Evolutionary conservation across 2,329 filamentous ascomycete genomes (phyloP).

Genomic region (Daldinia sp.): DNA sequence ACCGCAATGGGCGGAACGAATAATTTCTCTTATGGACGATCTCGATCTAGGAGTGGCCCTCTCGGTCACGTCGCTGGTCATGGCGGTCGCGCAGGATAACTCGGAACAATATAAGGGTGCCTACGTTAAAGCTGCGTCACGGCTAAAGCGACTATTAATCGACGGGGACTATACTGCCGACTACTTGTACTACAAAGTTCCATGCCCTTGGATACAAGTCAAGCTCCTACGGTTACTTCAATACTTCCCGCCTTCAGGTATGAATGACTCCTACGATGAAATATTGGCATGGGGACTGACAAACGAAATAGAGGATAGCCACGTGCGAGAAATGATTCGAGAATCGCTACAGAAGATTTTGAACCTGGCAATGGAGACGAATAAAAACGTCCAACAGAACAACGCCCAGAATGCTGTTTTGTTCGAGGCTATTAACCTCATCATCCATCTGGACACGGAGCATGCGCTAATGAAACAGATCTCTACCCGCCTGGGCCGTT

Average conservation of each 20-base stretch:
- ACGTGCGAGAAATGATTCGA: constrained; percentile 89
- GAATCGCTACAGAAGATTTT: constrained; percentile 91
- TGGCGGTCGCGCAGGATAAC: constrained; percentile 92
- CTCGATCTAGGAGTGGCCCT: constrained; percentile 91
- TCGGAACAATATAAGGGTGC: constrained; percentile 93
- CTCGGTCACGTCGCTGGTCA: constrained; percentile 94
- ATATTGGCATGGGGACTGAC: constrained; percentile 37
- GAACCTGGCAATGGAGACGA: constrained; percentile 88
- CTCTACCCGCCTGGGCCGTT: constrained; percentile 87
- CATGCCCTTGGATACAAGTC: constrained; percentile 97
- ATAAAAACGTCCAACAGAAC: constrained; percentile 99
- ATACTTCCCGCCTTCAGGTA: constrained; percentile 94
- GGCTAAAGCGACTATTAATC: constrained; percentile 87
- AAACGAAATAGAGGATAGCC: constrained; percentile 76
- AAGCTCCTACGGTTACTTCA: constrained; percentile 91
- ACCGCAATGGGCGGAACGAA: constrained; percentile 95
- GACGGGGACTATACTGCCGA: constrained; percentile 89
- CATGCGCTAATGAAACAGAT: constrained; percentile 96
- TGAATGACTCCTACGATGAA: constrained; percentile 39
- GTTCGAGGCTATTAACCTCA: constrained; percentile 98
- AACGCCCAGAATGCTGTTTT: constrained; percentile 98
- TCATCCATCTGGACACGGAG: constrained; percentile 96
- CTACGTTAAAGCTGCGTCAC: constrained; percentile 90
- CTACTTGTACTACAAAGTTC: constrained; percentile 99
- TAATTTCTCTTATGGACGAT: constrained; percentile 99